These are phyloP conservation scores for Pyrus bretschneideri DNA, from an alignment of 306 rosid genomes.

Conservation along the genomic window DNA sequence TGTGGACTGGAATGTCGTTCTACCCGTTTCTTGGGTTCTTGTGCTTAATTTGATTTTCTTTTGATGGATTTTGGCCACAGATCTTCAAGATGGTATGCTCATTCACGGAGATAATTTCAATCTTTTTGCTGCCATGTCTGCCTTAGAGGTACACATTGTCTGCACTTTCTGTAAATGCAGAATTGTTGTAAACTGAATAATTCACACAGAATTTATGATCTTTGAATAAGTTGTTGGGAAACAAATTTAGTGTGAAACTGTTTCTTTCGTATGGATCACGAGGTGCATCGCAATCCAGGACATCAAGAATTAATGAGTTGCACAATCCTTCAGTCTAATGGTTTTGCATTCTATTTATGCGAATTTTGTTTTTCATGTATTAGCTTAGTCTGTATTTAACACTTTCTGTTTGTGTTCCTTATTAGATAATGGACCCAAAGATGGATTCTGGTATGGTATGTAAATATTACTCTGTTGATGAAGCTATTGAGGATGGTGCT, in stretches of 20 bases:
- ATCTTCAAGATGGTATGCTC: conserved; percentile 93
- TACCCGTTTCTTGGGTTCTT: neutral
- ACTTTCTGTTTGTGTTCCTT: conserved; percentile 10
- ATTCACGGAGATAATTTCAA: conserved; percentile 91
- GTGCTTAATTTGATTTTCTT: neutral
- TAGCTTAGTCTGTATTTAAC: neutral
- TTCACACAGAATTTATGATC: neutral
- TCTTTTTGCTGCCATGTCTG: conserved; percentile 96
- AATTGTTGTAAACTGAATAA: neutral
- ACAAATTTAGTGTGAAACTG: neutral
- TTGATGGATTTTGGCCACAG: conserved; percentile 36
- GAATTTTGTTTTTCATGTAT: neutral
- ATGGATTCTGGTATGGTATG: conserved; percentile 91
- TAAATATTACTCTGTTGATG: conserved; percentile 83
- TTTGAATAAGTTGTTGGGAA: neutral
- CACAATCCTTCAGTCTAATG: neutral
- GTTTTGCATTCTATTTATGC: neutral
- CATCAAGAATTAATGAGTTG: neutral
- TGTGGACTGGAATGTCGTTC: neutral
- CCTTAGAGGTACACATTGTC: conserved; percentile 61
- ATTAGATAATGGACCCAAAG: conserved; percentile 98
- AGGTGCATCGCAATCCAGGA: neutral
- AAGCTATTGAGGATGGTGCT: conserved; percentile 91
- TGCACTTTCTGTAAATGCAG: neutral
- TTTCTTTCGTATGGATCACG: neutral